phyloP scores from a whole-genome alignment of 2,329 filamentous ascomycete species.

The Xylariaceae sp. region DNA sequence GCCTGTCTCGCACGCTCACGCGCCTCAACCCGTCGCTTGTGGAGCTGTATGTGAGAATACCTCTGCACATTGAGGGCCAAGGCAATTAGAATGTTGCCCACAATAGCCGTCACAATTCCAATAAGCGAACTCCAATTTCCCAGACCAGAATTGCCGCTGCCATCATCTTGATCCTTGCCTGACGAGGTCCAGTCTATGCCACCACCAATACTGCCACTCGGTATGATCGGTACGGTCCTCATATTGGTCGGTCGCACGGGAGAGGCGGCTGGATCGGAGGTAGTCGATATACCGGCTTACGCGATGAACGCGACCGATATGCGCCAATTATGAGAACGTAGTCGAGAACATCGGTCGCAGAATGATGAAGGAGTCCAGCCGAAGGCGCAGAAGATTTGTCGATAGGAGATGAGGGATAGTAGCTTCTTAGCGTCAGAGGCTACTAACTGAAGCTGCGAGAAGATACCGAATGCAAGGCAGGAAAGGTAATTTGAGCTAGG shows the following conservation, averaged over 20 bases:
- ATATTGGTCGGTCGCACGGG: conserved; percentile 4
- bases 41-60: conserved; percentile 85
- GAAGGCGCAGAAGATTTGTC: no score
- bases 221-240: conserved; percentile 15
- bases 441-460: no score
- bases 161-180: neutral
- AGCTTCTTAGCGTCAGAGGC: neutral
- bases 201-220: conserved; percentile 9
- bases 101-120: conserved; percentile 87
- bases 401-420: neutral
- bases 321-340: no score
- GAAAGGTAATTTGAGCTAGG: no score
- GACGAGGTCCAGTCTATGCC: neutral
- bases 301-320: no score
- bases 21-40: conserved; percentile 61
- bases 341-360: neutral
- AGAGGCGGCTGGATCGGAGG: no score
- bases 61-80: conserved; percentile 94
- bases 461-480: no score
- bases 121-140: conserved; percentile 88
- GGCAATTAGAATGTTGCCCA: conserved; percentile 90
- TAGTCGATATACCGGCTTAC: no score
- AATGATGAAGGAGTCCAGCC: neutral
- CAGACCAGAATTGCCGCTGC: conserved; percentile 36
- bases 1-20: conserved; percentile 51